Base-by-base conservation (phyloP, 2,329 filamentous ascomycete species). In the Epichloe sibirici region DNA sequence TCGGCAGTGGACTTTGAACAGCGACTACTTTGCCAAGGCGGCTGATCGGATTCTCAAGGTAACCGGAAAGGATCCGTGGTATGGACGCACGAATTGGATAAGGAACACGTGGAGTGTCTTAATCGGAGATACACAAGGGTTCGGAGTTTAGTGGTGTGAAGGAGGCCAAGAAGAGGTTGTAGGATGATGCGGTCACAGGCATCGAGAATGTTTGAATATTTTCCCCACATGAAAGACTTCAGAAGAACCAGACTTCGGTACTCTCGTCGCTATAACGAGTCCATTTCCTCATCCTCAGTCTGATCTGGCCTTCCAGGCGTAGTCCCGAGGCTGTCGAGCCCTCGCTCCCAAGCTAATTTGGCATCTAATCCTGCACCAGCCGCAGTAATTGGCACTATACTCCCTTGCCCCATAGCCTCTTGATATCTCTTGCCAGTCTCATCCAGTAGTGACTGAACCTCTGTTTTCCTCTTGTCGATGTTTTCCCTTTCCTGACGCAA, bases 361-460 rank as follows among this genome's bases (percentile, higher is more conserved):
- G 49, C n/a, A 9, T 39, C 37, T 8, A 51, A 21, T 17, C 43
- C 17, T 3, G 12, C 42, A 50, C 17, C 43, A n/a, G 38, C 8
- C 3, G 54, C 59, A 44, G 55, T 21, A 6, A 39, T 21, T 21
- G 21, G 12, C 23, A 34, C 58, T 1, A 53, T 52, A 13, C 61
- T 63, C 9, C 61, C 61, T 37, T 60, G 60, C 0, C 67, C 69
- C 60, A 76, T 66, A 0, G 67, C 70, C 15, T 73, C 67, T 54
- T 75, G 71, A 48, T 78, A 78, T 56, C 75, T 77, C 55, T 87
- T 82, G 0, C 88, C 90, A 0, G 89, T 88, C 65, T 93, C 85
- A 63, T 89, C 85, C 50, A 97, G 71, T 51, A 94, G 71, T 21
- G 77, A 76, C 67, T 96, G 90, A 0, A 96, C 85, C 66, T 93